Percentiles rank a stretch among this genome's conserved stretches.
Evolutionary conservation across 805 yeast genomes (phyloP).

Genomic region (Candida hispaniensis): DNA sequence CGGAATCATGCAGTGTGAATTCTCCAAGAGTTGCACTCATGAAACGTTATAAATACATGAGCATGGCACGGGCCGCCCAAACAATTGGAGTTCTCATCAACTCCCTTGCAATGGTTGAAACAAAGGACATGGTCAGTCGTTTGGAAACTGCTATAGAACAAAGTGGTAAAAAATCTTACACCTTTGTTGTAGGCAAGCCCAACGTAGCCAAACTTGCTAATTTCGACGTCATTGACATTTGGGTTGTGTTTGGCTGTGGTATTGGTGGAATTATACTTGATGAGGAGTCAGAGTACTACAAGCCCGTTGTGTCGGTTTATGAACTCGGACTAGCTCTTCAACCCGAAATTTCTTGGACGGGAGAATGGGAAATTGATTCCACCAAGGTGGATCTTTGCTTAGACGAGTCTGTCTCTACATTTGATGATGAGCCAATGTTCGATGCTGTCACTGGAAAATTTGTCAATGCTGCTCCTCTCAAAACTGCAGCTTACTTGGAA

Average conservation of each 20-base stretch:
- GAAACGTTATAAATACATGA: constrained; percentile 79
- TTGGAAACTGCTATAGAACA: constrained; percentile 50
- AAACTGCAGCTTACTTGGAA: constrained; percentile 39
- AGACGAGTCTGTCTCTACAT: constrained; percentile 26
- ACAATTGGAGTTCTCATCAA: constrained; percentile 87
- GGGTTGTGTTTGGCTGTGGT: constrained; percentile 94
- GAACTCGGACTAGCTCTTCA: constrained; percentile 74
- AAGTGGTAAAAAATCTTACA: constrained; percentile 84
- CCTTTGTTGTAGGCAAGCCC: constrained; percentile 95
- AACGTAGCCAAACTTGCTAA: constrained; percentile 95
- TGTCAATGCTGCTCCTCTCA: constrained; percentile 50
- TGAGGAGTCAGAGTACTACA: constrained; percentile 54
- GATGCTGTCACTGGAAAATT: constrained; percentile 79
- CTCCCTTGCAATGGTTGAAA: constrained; percentile 71
- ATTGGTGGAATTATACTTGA: constrained; percentile 87
- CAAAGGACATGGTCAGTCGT: constrained; percentile 52
- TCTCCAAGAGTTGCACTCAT: constrained; percentile 63
- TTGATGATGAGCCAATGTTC: constrained; percentile 51
- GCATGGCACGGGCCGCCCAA: constrained; percentile 79
- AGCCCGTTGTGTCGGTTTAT: constrained; percentile 89
- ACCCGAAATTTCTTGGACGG: constrained; percentile 77
- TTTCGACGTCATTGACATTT: constrained; percentile 84
- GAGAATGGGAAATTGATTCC: constrained; percentile 84
- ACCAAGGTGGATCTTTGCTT: constrained; percentile 36
- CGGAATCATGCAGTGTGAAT: constrained; percentile 24